Evolutionary conservation across 1,284 basidiomycete genomes (phyloP).

Genomic region (Filobasidium uniguttulatum): DNA sequence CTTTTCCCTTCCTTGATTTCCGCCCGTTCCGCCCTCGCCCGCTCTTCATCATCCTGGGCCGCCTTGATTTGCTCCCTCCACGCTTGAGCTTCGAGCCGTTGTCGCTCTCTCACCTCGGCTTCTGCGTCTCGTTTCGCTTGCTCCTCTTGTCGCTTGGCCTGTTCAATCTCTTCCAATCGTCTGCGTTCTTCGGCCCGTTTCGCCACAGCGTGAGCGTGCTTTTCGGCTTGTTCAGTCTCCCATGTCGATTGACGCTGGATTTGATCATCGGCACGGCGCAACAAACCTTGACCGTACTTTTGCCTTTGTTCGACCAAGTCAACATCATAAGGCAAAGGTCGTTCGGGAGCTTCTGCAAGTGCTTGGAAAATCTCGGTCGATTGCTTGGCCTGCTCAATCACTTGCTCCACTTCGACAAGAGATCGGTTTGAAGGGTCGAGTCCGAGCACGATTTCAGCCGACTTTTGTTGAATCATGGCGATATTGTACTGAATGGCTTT

Average conservation of each 20-base stretch:
- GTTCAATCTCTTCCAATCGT: constrained; percentile 32
- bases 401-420: constrained; percentile 59
- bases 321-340: constrained; percentile 62
- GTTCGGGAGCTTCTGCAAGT: constrained; percentile 56
- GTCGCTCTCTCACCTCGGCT: constrained; percentile 55
- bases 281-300: constrained; percentile 71
- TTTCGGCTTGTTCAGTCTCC: constrained; percentile 27
- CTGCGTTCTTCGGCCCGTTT: constrained; percentile 33
- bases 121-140: constrained; percentile 52
- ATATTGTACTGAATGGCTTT: constrained; percentile 84
- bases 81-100: constrained; percentile 59
- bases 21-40: constrained; percentile 26
- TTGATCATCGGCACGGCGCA: constrained; percentile 68
- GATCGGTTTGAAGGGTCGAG: constrained; percentile 60
- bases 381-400: constrained; percentile 67
- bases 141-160: constrained; percentile 41
- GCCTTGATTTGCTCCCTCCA: constrained; percentile 35
- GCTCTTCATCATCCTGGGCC: constrained; percentile 35
- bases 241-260: constrained; percentile 58
- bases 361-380: constrained; percentile 78
- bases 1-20: constrained; percentile 14
- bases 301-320: constrained; percentile 77
- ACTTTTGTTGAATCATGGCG: constrained; percentile 91
- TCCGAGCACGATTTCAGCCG: constrained; percentile 69
- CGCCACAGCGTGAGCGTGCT: constrained; percentile 15